Conservation (phyloP, 228 moss, liverwort and hornwort species). For the Sphagnum fallax region DNA sequence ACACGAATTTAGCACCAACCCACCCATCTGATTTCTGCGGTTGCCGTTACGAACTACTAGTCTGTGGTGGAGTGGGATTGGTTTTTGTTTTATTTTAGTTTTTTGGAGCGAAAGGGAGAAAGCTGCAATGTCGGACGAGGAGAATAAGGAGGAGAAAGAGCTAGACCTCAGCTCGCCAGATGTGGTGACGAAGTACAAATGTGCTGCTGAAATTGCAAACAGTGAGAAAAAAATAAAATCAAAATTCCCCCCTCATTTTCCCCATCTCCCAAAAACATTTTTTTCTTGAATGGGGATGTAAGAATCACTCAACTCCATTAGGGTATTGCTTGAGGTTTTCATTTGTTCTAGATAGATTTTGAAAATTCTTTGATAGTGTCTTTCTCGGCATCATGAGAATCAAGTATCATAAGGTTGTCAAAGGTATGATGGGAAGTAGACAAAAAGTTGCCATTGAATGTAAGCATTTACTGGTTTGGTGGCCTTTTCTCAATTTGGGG, state of each 20-base stretch:
- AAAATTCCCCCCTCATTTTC: neutral
- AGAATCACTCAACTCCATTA: neutral
- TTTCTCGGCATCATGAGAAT: too few relatives aligned
- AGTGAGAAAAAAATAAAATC: conserved; percentile 34
- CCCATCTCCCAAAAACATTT: too few relatives aligned
- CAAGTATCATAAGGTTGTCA: too few relatives aligned
- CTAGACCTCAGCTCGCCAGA: conserved; percentile 94
- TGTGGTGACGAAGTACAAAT: conserved; percentile 99
- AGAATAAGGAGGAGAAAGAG: conserved; percentile 99
- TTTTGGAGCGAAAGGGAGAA: neutral
- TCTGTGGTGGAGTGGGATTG: neutral
- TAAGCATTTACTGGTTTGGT: too few relatives aligned
- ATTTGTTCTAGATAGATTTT: too few relatives aligned
- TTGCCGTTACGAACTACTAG: too few relatives aligned
- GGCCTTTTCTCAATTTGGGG: too few relatives aligned
- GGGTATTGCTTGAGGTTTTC: too few relatives aligned
- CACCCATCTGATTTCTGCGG: neutral
- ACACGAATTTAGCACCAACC: neutral
- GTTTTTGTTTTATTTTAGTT: neutral
- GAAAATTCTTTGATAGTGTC: too few relatives aligned
- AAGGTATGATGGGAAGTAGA: too few relatives aligned
- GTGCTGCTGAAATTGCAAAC: conserved; percentile 96
- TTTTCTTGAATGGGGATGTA: neutral
- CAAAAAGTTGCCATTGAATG: too few relatives aligned
- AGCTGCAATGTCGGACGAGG: conserved; percentile 87